Conservation (phyloP, 1,284 basidiomycete genomes). For the Moesziomyces globuligerus region DNA sequence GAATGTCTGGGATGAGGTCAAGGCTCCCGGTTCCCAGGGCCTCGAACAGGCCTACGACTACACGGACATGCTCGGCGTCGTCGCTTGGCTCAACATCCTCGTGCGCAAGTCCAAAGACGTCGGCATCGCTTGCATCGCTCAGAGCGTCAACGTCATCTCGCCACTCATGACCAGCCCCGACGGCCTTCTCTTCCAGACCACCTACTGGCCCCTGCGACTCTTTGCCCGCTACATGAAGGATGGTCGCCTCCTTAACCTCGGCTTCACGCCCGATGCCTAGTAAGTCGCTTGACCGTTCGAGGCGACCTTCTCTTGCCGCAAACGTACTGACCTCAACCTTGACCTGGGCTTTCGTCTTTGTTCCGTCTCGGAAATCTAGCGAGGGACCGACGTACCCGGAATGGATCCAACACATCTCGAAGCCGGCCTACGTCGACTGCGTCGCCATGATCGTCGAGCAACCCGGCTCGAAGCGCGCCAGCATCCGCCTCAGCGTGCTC, state of each 20-base stretch:
- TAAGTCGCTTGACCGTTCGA: background rate
- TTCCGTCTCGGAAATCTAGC: slow-evolving; percentile 6
- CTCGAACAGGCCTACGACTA: slow-evolving; percentile 74
- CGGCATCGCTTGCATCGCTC: slow-evolving; percentile 75
- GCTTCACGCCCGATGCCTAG: slow-evolving; percentile 69
- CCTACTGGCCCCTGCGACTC: slow-evolving; percentile 72
- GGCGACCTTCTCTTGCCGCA: background rate
- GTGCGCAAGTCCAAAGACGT: slow-evolving; percentile 74
- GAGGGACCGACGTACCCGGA: slow-evolving; percentile 71
- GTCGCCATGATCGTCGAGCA: slow-evolving; percentile 70
- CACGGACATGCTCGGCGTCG: slow-evolving; percentile 74
- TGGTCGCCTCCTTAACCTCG: slow-evolving; percentile 69
- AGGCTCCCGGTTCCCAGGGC: slow-evolving; percentile 70
- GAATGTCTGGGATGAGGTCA: slow-evolving; percentile 72
- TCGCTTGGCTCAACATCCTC: slow-evolving; percentile 76
- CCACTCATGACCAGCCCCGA: slow-evolving; percentile 69
- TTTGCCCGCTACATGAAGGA: slow-evolving; percentile 74
- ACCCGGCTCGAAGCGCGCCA: slow-evolving; percentile 38
- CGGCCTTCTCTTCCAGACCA: slow-evolving; percentile 72
- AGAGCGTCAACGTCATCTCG: slow-evolving; percentile 74
- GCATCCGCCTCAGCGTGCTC: slow-evolving; percentile 71
- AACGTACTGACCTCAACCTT: background rate
- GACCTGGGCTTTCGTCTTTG: background rate
- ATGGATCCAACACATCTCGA: slow-evolving; percentile 69
- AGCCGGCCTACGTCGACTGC: slow-evolving; percentile 71